Evolutionary conservation across 2,329 filamentous ascomycete species (phyloP), one percentile per base, ranked within the genome.

Genomic region (Stachybotrys chartarum): DNA sequence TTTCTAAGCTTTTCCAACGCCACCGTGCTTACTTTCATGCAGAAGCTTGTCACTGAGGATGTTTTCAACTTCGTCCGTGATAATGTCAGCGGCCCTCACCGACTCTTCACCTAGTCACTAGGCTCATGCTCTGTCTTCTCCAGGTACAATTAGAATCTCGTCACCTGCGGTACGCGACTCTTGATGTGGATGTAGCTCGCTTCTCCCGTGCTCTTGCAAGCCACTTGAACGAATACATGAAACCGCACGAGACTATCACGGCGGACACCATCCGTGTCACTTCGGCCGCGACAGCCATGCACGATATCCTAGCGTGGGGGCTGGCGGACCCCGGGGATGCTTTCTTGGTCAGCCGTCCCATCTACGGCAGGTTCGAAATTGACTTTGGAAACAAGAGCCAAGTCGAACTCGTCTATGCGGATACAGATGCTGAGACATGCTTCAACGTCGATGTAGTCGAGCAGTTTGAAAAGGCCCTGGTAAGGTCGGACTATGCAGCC

Each of bases 291-390:
- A 74, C 72, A 6, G 63, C 71, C 30, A 68, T 74, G 55, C 71
- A 76, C 30, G 71, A 72, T 30, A 64, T 73, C 30, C 66, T 75
- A 5, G 69, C 70, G 1, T 76, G 71, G 68, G 66, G 65, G 5
- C 57, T 76, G 11, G 68, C 69, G 0, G 66, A 76, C 42, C 63
- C 69, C 0, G 67, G 70, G 4, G 72, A 76, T 3, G 72, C 66
- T 1, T 66, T 77, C n/a, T 58, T 77, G 11, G 63, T 70, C 1
- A 72, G 70, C 35, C 63, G 69, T 1, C 75, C 75, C 1, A 66
- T 73, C 6, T 81, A 81, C 53, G 77, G 78, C 5, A 73, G 74
- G 2, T 80, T 81, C 55, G 71, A 78, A 44, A 66, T 74, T 3
- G 79, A 81, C 57, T 75, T 81, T 39, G 68, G 69, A 0, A 68